Base-by-base conservation (phyloP, 106 monocot species). In the Phalaenopsis aphrodite region DNA sequence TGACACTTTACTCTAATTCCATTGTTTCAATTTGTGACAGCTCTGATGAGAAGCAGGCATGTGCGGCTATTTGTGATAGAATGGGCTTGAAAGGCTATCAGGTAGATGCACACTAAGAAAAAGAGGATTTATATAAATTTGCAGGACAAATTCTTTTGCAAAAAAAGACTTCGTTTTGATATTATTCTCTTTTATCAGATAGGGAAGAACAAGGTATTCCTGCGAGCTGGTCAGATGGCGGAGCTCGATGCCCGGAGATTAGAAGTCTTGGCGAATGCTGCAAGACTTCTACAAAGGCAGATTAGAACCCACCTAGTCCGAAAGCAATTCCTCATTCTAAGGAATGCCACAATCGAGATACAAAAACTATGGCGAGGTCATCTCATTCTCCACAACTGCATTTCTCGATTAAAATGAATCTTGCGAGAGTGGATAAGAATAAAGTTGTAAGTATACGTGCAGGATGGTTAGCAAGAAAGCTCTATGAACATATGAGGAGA, bases 141-240 rank as follows among this genome's bases (percentile, higher is more conserved):
- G 30, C 76, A 37, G 5, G 42, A 30, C 56, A 64, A 55, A 14
- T 79, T 61, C 48, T 48, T 0, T 52, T 49, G 55, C 61, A 42
- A 76, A 15, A 30, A 38, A 42, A 72, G 11, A 55, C 17, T 72
- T 42, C 6, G 21, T 64, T 36, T 18, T 72, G 17, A 64, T 19
- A 38, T 39, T 23, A 1, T 30, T 79, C 55, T 78, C 75, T 76
- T 69, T 23, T 45, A 81, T 76, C 89, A 99, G 99, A 99, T 95
- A 83, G 99, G 99, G 66, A 99, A 99, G 84, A 91, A 88, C 75
- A 99, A 99, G 80, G 89, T 99, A 57, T 99, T 99, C 75, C 93
- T 99, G 3, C 93, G 99, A 90, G 99, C 99, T 56, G 99, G 99
- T 36, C 99, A 99, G 85, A 99, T 99, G 99, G 99, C 95, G 77